Base-by-base conservation (phyloP, 1,284 basidiomycete genomes). In the Austroboletus novae-zelandiae region DNA sequence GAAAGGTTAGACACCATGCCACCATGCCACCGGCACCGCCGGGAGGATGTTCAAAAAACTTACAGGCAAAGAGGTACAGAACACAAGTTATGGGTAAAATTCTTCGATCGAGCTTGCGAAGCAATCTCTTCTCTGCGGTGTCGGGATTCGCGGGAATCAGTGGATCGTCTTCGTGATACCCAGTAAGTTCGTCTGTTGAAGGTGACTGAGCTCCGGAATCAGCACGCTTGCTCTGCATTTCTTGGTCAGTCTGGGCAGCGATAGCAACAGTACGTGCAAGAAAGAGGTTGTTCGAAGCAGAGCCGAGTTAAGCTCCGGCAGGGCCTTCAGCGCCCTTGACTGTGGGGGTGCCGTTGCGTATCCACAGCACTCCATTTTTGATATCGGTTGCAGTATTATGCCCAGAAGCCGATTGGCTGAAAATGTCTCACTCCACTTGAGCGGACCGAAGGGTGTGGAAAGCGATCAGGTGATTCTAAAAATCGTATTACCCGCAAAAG, bases 31-130 rank as follows among this genome's bases (percentile, higher is more conserved):
- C 20, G 20, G 20, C 20, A 23, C 20, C 20, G 20, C 4, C n/a
- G 5, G 20, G 32, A 31, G 10, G 7, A 40, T 11, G 15, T 17
- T 9, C 29, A 67, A 44, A 11, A 7, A 41, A 73, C 83, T 62
- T 52, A 86, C 86, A 90, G 20, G 86, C 84, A 63, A 86, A 88
- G 32, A 90, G 73, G 58, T 90, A 90, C 34, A 89, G 74, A 23
- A 87, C 61, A 58, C 86, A 89, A 2, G 80, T 73, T 47, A 89
- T 80, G 35, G 86, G 86, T 48, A 90, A 69, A 43, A 90, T 87
- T 20, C 85, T 74, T 51, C 58, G 51, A 60, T 90, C 87, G 45
- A 89, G 71, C 62, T 84, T 88, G 58, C 79, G 74, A 27, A 90
- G 73, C 5, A 90, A 73, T 36, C 61, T 70, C 55, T 67, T 73